Evolutionary conservation across 2,329 filamentous ascomycete genomes (phyloP), one percentile per base, ranked within the genome.

Genomic region (Bipolaris gigantea): DNA sequence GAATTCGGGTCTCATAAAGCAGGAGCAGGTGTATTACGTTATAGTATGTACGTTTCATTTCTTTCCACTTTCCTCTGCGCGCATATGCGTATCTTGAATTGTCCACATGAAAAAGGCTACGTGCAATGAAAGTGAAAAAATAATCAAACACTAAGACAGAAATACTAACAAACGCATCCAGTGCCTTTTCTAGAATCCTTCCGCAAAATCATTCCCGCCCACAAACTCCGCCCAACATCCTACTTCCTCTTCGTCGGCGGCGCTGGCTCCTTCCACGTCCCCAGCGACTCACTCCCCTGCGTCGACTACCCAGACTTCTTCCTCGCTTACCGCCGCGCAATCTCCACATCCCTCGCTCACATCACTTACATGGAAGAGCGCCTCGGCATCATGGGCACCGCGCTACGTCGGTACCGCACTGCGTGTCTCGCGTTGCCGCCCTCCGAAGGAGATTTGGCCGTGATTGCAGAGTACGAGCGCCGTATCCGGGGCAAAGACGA

Each of bases 211-310:
- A 57, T 74, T 15, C 60, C 73, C 9, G 70, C 71, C 13, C 64
- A 66, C 27, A 73, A 72, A 51, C 32, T 35, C 5, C 65, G 66
- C 1, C 36, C 58, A 15, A 55, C 66, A 1, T 47, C 58, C 6
- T 73, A 74, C 60, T 71, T 73, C 61, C 51, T 75, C 43, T 71
- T 71, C 46, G 66, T 75, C 36, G 72, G 71, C 35, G 72, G 72
- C 40, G 69, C 70, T 1, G 71, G 69, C 40, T 67, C 63, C 2
- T 63, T 73, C 4, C 66, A 70, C 53, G 61, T 70, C 8, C 70
- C 70, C 1, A 57, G 58, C 8, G 66, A 64, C 0, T 19, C 16
- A 0, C 56, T 62, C 19, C 50, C 48, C 44, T 69, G 65, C 48
- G 66, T 69, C 57, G 69, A 73, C 54, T 63, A 70, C 39, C 67